phyloP scores from a whole-genome alignment of 495 filamentous ascomycete genomes.

The Penicillium pancosmium region DNA sequence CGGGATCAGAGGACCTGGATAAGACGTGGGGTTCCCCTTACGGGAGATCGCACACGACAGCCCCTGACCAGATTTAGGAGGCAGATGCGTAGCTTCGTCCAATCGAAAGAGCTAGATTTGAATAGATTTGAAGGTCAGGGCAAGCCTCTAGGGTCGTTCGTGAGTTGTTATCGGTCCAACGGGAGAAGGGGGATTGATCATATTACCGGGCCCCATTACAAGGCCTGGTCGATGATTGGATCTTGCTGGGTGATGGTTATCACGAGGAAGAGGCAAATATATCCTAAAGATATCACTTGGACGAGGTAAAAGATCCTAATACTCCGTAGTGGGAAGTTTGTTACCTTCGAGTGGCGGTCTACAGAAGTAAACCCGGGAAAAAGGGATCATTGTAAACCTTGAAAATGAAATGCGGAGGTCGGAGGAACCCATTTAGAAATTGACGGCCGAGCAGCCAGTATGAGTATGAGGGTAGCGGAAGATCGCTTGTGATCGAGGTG shows the following conservation, averaged over 20 bases:
- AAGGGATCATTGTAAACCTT: background rate
- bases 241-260: constrained; percentile 1
- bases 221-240: constrained; percentile 26
- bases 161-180: constrained; percentile 33
- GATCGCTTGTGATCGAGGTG: constrained; percentile 7
- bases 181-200: constrained; percentile 27
- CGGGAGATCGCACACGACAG: constrained; percentile 9
- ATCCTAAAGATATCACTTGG: background rate
- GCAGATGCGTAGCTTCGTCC: constrained; percentile 11
- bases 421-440: background rate
- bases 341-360: constrained; percentile 13
- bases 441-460: constrained; percentile 4
- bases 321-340: background rate
- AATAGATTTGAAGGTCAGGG: constrained; percentile 1
- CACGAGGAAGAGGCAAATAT: background rate
- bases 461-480: background rate
- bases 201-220: constrained; percentile 28
- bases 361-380: background rate
- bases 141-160: constrained; percentile 2
- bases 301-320: background rate
- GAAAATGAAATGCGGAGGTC: constrained; percentile 3
- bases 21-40: constrained; percentile 12
- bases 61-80: constrained; percentile 16
- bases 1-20: constrained; percentile 9
- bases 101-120: constrained; percentile 20